A percentile compares a stretch with the other conserved stretches of the same genome.
Evolutionary conservation across 257 asterid species (phyloP).

Genomic region (Ligustrum vulgare): DNA sequence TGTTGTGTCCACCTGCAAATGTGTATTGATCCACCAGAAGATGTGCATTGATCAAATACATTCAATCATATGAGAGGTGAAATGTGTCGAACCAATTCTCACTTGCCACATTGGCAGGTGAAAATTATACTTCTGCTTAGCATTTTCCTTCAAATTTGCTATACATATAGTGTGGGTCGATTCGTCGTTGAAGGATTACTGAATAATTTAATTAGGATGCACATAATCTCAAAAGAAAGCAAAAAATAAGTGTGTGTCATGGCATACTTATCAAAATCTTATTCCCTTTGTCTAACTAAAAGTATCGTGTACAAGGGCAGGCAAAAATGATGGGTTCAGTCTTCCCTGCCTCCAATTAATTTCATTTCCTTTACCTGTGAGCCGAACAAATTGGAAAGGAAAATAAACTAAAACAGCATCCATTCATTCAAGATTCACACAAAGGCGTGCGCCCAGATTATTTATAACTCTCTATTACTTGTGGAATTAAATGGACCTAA

Average conservation of each 20-base stretch:
- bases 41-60: too few species aligned
- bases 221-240: neutral
- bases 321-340: slow-evolving; percentile 18
- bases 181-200: neutral
- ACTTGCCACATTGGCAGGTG: too few species aligned
- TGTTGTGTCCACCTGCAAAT: too few species aligned
- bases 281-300: slow-evolving; percentile 7
- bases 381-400: neutral
- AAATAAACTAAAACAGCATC: neutral
- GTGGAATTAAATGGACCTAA: slow-evolving; percentile 19
- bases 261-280: neutral
- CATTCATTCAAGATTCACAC: neutral
- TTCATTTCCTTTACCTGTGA: slow-evolving; percentile 1
- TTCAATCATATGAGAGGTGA: too few species aligned
- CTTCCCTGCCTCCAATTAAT: neutral
- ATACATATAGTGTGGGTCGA: neutral
- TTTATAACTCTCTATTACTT: neutral
- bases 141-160: neutral
- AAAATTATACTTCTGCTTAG: too few species aligned
- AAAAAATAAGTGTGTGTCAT: too few species aligned
- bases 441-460: neutral
- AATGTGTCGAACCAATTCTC: too few species aligned
- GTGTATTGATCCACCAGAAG: too few species aligned
- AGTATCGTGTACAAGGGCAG: slow-evolving; percentile 4
- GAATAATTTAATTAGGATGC: neutral